These are phyloP conservation scores for Escovopsis sp. DNA, from an alignment of 2,329 filamentous ascomycete genomes.

Conservation along the genomic window DNA sequence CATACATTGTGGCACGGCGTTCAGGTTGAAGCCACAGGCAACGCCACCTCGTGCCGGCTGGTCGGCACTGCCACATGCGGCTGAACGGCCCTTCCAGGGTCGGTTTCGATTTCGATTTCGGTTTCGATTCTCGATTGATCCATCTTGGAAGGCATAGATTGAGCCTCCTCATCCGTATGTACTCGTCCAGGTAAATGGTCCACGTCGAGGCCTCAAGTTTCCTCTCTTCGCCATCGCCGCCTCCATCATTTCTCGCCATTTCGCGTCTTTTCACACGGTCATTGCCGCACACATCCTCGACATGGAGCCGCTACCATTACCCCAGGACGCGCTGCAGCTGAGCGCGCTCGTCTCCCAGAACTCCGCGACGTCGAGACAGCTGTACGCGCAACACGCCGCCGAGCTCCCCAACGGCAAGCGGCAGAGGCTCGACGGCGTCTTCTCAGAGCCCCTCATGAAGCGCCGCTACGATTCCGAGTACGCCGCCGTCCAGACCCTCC, in stretches of 20 bases:
- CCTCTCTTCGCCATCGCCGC: no score
- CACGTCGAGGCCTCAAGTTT: no score
- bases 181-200: no score
- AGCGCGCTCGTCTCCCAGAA: constrained; percentile 21
- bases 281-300: not conserved
- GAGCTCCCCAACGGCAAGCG: constrained; percentile 19
- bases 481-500: constrained; percentile 59
- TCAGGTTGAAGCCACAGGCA: no score
- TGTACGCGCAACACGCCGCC: constrained; percentile 15
- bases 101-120: no score
- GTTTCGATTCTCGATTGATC: no score
- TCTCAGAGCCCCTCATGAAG: constrained; percentile 17
- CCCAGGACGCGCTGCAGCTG: constrained; percentile 20
- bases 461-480: constrained; percentile 59
- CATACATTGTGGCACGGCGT: no score
- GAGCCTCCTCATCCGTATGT: no score
- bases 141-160: no score
- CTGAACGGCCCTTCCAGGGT: constrained; percentile 2
- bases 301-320: constrained; percentile 21
- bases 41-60: no score
- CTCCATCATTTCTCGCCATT: no score
- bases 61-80: constrained; percentile 15
- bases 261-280: no score
- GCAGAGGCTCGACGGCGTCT: constrained; percentile 22
- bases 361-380: constrained; percentile 16